Base-by-base conservation (phyloP, 345 rosid species). In the Mangifera indica region DNA sequence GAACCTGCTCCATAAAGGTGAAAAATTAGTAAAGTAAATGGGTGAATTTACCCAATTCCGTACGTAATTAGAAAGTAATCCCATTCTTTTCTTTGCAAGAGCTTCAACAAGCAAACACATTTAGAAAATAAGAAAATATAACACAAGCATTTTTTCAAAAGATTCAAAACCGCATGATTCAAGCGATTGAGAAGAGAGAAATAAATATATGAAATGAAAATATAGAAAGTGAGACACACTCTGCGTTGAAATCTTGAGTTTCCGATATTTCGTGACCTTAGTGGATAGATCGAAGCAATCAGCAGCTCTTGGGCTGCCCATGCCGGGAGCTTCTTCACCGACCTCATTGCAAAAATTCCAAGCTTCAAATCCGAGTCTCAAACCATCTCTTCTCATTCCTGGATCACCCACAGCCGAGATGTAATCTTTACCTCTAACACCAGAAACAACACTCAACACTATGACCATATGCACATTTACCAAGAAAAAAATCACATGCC, bases 341-440 rank as follows among this genome's bases (percentile, higher is more conserved):
- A 90, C 94, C 81, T 92, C 96, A 80, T 92, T 90, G 84, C 98
- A 92, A 34, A 88, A 90, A 77, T 92, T 90, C 98, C 96, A 92
- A 77, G 92, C 92, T 81, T 92, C 96, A 77, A 90, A 87, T 1
- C 86, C 98, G 20, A 90, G 83, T 74, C 96, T 78, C 46, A 90
- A 76, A 29, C 86, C 87, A 59, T 92, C 92, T 78, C 96, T 88
- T 69, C 67, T 82, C 93, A 92, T 90, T 62, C 92, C 92, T 0
- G 98, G 96, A 78, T 92, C 98, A 2, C 96, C 96, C 20, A 91
- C 84, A 0, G 91, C 93, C 15, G 97, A 86, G 37, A 17, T 44
- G 18, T 73, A 32, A 22, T 58, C 55, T 18, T 72, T 34, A 21
- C 45, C 72, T 11, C 10, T 34, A 1, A 22, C 81, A 65, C 37